A percentile compares a stretch with the other conserved stretches of the same genome.
Evolutionary conservation across 78 protist genomes (phyloP).

Genomic region (Dictyostelium citrinum): DNA sequence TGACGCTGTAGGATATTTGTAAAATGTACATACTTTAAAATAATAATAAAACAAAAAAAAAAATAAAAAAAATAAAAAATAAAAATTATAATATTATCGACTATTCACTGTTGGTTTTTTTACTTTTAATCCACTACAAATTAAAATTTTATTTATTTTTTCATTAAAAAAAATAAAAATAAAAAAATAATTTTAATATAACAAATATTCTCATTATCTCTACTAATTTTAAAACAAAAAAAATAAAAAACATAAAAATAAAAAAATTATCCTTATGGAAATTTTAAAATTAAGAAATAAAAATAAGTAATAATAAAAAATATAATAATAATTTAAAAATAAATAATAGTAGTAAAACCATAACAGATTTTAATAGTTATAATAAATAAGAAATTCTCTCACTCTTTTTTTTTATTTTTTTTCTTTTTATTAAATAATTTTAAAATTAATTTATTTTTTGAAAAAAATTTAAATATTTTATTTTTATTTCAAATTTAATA

Average conservation of each 20-base stretch:
- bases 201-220: neutral
- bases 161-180: neutral
- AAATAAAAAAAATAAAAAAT: neutral
- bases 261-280: neutral
- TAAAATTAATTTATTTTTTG: neutral
- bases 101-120: neutral
- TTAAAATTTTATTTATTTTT: neutral
- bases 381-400: neutral
- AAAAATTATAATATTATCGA: neutral
- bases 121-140: neutral
- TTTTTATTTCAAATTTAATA: neutral
- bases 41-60: too few relatives aligned
- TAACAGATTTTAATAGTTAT: neutral
- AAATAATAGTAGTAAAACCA: neutral
- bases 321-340: neutral
- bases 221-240: neutral
- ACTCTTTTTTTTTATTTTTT: neutral
- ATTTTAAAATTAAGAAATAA: neutral
- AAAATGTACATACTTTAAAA: neutral
- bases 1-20: neutral
- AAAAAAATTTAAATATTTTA: too few relatives aligned
- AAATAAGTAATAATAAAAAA: neutral
- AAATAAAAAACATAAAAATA: neutral
- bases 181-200: neutral
- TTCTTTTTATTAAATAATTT: too few relatives aligned